These are phyloP conservation scores for Globisporangium radiosum DNA, from an alignment of 352 stramenopile species.

Conservation along the genomic window DNA sequence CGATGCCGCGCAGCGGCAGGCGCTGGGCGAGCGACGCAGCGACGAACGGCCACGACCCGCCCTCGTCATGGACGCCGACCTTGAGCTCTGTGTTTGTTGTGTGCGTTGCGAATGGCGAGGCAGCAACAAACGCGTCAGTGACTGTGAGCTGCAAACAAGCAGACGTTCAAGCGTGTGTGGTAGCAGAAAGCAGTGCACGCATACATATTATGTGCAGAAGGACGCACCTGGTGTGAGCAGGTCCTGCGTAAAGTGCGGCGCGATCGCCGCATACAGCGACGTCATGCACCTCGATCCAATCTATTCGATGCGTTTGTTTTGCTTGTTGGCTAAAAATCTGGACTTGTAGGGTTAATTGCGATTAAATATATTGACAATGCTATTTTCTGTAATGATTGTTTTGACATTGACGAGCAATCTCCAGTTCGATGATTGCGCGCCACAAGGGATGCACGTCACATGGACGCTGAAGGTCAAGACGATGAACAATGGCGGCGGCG, in stretches of 20 bases:
- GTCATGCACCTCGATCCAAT: conserved; percentile 20
- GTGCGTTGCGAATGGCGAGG: no score
- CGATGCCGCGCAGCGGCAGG: conserved; percentile 67
- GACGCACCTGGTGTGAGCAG: conserved; percentile 39
- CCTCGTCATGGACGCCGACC: conserved; percentile 65
- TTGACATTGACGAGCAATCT: background rate
- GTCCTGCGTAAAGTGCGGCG: conserved; percentile 65
- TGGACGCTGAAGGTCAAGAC: no score
- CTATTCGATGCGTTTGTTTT: no score
- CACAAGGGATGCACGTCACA: no score
- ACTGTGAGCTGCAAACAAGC: background rate
- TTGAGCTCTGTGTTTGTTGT: conserved; percentile 28
- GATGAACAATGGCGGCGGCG: no score
- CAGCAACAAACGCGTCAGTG: background rate
- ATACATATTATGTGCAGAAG: background rate
- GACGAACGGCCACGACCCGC: conserved; percentile 80
- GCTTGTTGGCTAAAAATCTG: no score
- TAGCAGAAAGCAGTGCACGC: no score
- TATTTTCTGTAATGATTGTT: no score
- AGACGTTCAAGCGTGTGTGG: background rate
- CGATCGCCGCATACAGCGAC: conserved; percentile 64
- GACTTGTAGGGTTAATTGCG: no score
- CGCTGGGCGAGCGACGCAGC: conserved; percentile 49
- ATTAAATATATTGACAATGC: no score
- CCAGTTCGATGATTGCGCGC: background rate